Base-by-base conservation (phyloP, 345 rosid genomes). In the Eucalyptus cloeziana region DNA sequence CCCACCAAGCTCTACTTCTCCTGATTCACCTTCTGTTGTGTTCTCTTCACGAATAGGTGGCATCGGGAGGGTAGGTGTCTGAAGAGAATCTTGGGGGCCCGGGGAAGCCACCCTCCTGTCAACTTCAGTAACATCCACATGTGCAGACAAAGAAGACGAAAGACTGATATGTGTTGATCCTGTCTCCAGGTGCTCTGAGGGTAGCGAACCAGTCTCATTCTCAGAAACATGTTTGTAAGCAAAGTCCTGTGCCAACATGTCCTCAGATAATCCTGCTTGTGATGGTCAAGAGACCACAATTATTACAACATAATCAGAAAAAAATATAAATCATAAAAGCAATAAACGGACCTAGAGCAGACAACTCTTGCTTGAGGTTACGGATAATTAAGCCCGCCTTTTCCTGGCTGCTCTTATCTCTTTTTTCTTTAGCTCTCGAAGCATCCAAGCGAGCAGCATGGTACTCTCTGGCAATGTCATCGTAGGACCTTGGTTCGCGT, bases 341-440 rank as follows among this genome's bases (percentile, higher is more conserved):
- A 83, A 89, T 76, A 44, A 94, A 90, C 64, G 4, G 76, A 96
- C 99, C 99, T 92, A 95, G 94, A 90, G 95, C 95, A 90, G 97
- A 92, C 91, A 97, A 93, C 92, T 97, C 99, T 91, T 95, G 97
- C 95, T 97, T 97, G 91, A 97, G 96, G 93, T 94, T 93, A 89
- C 95, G 94, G 90, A 97, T 96, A 44, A 90, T 91, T 86, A 88
- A 88, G 90, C 99, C 96, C 45, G 97, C 96, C 90, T 89, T 93
- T 89, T 93, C 97, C 93, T 96, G 97, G 67, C 94, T 92, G 85
- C 90, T 93, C 91, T 95, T 96, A 92, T 97, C 97, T 88, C 92
- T 89, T 76, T 91, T 94, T 85, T 93, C 96, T 93, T 97, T 97
- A 89, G 99, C 97, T 91, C 92, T 92, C 89, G 94, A 81, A 90